Evolutionary conservation across 345 rosid genomes (phyloP).

Genomic region (Populus tremula): DNA sequence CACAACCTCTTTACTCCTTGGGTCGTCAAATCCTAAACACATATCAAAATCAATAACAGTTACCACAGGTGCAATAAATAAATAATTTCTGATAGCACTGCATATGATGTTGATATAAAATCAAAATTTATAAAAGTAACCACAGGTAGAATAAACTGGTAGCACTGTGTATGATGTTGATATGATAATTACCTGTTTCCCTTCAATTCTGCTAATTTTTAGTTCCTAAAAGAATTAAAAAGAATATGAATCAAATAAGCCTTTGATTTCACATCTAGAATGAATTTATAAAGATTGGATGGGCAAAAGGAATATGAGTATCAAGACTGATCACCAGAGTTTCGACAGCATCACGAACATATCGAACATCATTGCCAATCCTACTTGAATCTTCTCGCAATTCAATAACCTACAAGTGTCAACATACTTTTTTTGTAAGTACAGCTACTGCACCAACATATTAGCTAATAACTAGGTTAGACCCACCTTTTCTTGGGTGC

Average conservation of each 20-base stretch:
- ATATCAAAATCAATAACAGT: slow-evolving; percentile 4
- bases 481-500: slow-evolving; percentile 65
- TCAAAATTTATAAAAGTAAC: slow-evolving; percentile 6
- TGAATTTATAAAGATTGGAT: neutral
- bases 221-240: slow-evolving; percentile 38
- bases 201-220: slow-evolving; percentile 59
- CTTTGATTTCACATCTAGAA: slow-evolving; percentile 1
- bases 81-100: neutral
- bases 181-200: slow-evolving; percentile 54
- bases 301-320: neutral
- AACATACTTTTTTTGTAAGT: slow-evolving; percentile 11
- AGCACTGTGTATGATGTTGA: slow-evolving; percentile 1
- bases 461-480: slow-evolving; percentile 10
- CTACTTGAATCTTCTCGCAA: slow-evolving; percentile 46
- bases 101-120: neutral
- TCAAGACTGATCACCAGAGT: slow-evolving; percentile 51
- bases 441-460: slow-evolving; percentile 7
- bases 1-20: slow-evolving; percentile 48
- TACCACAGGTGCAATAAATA: slow-evolving; percentile 12
- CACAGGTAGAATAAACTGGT: slow-evolving; percentile 1
- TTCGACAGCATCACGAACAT: slow-evolving; percentile 66
- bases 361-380: slow-evolving; percentile 47
- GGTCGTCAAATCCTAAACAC: slow-evolving; percentile 31
- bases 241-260: neutral
- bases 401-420: slow-evolving; percentile 44